phyloP scores from a whole-genome alignment of 139 green algal genomes.

The Ulvella scutata region DNA sequence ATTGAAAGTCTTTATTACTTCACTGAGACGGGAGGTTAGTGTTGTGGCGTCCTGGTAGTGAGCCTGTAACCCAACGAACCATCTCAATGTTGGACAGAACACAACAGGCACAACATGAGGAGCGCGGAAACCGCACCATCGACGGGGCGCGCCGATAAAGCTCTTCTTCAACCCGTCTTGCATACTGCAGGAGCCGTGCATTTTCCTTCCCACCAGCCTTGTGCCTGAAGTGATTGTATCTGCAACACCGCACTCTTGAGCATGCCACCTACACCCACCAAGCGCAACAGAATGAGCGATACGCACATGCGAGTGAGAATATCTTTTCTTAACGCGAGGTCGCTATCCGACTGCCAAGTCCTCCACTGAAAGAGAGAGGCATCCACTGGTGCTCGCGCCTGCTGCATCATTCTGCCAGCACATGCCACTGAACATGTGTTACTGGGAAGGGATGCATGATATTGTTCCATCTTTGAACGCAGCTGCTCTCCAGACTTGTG shows the following conservation, averaged over 20 bases:
- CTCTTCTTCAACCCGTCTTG: neutral
- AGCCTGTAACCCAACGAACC: no score
- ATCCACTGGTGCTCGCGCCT: neutral
- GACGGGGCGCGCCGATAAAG: neutral
- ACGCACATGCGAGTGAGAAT: neutral
- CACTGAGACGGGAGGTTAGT: neutral
- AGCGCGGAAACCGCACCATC: neutral
- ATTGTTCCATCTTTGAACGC: no score
- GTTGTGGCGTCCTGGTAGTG: neutral
- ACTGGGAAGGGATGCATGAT: no score
- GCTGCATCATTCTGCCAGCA: conserved; percentile 4
- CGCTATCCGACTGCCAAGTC: neutral
- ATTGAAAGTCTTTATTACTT: no score
- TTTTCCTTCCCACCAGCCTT: neutral
- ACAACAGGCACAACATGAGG: no score
- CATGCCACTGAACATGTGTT: no score
- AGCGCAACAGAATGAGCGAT: neutral
- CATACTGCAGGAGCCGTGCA: neutral
- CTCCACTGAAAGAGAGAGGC: conserved; percentile 1
- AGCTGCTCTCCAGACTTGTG: no score
- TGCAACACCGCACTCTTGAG: neutral
- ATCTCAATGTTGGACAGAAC: no score
- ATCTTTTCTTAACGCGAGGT: neutral
- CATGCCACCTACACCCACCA: neutral
- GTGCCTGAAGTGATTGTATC: neutral